Conservation (phyloP, 345 rosid species). For the Eucalyptus coolabah region DNA sequence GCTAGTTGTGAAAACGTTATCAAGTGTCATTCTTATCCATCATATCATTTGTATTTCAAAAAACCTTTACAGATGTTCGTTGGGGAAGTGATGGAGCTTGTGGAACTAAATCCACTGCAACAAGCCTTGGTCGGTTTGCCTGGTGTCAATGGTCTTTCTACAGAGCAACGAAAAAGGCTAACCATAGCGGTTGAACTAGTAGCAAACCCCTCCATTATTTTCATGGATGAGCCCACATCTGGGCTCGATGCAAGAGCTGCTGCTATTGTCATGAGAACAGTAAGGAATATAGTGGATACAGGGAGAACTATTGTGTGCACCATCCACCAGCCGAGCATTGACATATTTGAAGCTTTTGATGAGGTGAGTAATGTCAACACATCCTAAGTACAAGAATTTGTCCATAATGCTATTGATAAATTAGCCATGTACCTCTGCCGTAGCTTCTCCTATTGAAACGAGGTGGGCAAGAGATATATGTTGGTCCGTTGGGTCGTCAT, state of each 20-base stretch:
- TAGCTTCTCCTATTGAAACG: conserved; percentile 32
- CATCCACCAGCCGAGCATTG: conserved; percentile 91
- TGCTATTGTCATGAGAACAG: conserved; percentile 88
- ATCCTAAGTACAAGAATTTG: background rate
- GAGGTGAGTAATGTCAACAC: conserved; percentile 29
- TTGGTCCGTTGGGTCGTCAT: conserved; percentile 31
- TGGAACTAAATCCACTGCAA: conserved; percentile 51
- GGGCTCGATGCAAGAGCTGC: conserved; percentile 96
- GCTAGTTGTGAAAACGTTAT: background rate
- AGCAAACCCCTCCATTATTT: conserved; percentile 91
- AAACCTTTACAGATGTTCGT: conserved; percentile 46
- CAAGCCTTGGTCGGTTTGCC: conserved; percentile 81
- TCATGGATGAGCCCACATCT: conserved; percentile 97
- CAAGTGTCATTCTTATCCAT: background rate
- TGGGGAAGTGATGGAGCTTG: conserved; percentile 88
- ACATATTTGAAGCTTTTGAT: conserved; percentile 89
- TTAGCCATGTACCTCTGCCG: background rate
- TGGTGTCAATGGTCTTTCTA: conserved; percentile 71
- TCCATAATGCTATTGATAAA: background rate
- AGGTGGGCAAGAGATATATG: conserved; percentile 43
- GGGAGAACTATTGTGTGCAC: conserved; percentile 96
- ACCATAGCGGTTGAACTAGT: conserved; percentile 95
- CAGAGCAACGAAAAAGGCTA: conserved; percentile 83
- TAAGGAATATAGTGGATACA: conserved; percentile 82
- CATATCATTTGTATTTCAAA: background rate